Evolutionary conservation across 306 rosid species (phyloP).

Genomic region (Sicyos edulis): DNA sequence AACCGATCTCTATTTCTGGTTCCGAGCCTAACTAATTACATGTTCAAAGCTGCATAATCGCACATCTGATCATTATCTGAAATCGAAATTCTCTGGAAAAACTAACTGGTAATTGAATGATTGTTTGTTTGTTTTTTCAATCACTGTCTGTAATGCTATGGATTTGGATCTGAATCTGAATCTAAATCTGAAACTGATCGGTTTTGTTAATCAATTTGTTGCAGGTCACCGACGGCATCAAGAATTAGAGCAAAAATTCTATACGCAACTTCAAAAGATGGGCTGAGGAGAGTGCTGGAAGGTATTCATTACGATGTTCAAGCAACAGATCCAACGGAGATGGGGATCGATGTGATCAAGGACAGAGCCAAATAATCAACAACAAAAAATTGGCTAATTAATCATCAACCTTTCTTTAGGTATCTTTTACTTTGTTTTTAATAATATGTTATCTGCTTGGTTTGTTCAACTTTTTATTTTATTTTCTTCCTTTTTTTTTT

Average conservation of each 20-base stretch:
- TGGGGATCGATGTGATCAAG: conserved; percentile 79
- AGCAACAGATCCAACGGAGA: conserved; percentile 95
- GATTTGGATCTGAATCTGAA: neutral
- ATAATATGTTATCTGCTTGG: conserved; percentile 19
- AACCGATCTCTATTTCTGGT: too few relatives aligned
- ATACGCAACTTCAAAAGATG: conserved; percentile 93
- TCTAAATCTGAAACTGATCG: neutral
- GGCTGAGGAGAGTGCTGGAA: conserved; percentile 84
- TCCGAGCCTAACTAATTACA: neutral
- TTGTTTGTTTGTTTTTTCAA: neutral
- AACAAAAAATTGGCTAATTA: conserved; percentile 7
- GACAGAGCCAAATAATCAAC: conserved; percentile 46
- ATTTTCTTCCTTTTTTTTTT: neutral
- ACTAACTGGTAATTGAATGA: neutral
- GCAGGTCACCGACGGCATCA: conserved; percentile 90
- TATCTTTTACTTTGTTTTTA: conserved; percentile 28
- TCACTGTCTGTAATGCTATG: neutral
- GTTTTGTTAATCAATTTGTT: neutral
- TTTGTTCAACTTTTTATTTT: neutral
- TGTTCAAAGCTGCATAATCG: neutral
- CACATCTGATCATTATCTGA: neutral
- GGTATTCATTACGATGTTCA: conserved; percentile 88
- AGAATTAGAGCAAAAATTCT: conserved; percentile 92
- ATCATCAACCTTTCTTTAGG: conserved; percentile 16
- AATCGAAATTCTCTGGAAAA: neutral